Percentiles rank a stretch among this genome's conserved stretches.
Conservation (phyloP, 139 green algal species). For the Micromonas pusilla region DNA sequence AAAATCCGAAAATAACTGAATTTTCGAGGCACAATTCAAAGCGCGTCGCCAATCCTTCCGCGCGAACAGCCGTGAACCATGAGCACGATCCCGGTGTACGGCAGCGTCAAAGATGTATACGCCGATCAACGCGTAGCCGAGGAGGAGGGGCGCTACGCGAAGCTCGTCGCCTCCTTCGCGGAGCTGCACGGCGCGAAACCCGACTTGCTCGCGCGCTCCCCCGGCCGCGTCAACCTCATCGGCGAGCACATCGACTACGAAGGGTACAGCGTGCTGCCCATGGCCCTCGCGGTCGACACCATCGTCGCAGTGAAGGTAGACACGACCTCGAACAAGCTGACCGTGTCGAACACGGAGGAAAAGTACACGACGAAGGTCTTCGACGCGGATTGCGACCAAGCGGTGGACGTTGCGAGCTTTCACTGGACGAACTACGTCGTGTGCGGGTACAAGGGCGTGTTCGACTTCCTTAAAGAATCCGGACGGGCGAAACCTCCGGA, state of each 20-base stretch:
- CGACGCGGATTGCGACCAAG: slow-evolving; percentile 62
- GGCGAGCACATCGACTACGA: slow-evolving; percentile 98
- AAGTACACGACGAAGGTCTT: slow-evolving; percentile 69
- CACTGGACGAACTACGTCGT: slow-evolving; percentile 92
- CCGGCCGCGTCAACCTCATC: slow-evolving; percentile 95
- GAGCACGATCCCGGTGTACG: background rate
- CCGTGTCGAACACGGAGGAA: slow-evolving; percentile 64
- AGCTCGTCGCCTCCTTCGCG: background rate
- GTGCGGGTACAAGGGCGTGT: slow-evolving; percentile 72
- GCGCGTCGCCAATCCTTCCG: too few species aligned
- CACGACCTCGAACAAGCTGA: slow-evolving; percentile 36
- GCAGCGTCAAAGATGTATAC: background rate
- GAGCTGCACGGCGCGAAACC: background rate
- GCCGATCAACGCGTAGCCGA: background rate
- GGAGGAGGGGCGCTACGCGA: background rate
- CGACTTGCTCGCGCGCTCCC: slow-evolving; percentile 20
- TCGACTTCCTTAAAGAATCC: slow-evolving; percentile 4
- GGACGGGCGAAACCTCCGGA: background rate
- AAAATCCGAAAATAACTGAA: too few species aligned
- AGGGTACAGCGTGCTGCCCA: slow-evolving; percentile 92
- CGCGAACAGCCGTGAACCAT: background rate
- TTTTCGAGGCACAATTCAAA: too few species aligned
- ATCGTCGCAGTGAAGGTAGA: slow-evolving; percentile 36
- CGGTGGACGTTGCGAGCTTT: slow-evolving; percentile 71
- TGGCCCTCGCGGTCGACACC: slow-evolving; percentile 73